A percentile compares a stretch with the other conserved stretches of the same genome.
These are phyloP conservation scores for Calonectria multiphialidica DNA, from an alignment of 2,329 filamentous ascomycete genomes.

Conservation along the genomic window DNA sequence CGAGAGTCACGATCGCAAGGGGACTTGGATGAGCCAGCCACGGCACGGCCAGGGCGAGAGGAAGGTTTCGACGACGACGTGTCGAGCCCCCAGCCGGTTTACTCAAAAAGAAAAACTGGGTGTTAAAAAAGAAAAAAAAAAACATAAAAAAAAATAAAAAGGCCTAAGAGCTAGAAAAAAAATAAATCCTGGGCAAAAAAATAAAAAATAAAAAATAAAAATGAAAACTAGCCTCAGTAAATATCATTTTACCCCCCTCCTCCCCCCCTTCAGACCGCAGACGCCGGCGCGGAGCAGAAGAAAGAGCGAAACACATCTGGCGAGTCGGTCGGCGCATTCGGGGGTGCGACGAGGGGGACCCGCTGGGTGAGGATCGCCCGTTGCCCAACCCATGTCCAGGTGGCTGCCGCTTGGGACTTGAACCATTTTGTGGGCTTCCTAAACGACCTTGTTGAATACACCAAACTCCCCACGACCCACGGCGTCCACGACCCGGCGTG, in stretches of 20 bases:
- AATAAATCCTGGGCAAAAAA: background rate
- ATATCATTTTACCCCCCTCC: background rate
- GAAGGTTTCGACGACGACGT: conserved; percentile 18
- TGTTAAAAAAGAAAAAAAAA: background rate
- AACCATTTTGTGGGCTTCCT: conserved; percentile 1
- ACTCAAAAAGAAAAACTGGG: conserved; percentile 20
- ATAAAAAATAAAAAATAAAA: conserved; percentile 8
- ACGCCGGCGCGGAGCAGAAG: background rate
- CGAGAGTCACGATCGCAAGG: conserved; percentile 5
- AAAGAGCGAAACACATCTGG: conserved; percentile 1
- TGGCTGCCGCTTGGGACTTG: conserved; percentile 15
- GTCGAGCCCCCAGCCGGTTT: conserved; percentile 8
- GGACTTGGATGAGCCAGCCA: conserved; percentile 20
- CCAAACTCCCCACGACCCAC: conserved; percentile 12
- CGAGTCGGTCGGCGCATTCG: background rate
- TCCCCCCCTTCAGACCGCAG: background rate
- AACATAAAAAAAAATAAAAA: conserved; percentile 10
- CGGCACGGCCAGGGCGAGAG: conserved; percentile 13
- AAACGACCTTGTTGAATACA: conserved; percentile 19
- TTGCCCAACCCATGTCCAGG: background rate
- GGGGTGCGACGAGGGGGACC: background rate
- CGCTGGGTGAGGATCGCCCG: conserved; percentile 16
- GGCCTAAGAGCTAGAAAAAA: background rate
- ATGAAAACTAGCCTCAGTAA: background rate
- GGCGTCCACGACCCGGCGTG: conserved; percentile 21